Base-by-base conservation (phyloP, 2,329 filamentous ascomycete genomes). In the Phaeosphaeria sp. region DNA sequence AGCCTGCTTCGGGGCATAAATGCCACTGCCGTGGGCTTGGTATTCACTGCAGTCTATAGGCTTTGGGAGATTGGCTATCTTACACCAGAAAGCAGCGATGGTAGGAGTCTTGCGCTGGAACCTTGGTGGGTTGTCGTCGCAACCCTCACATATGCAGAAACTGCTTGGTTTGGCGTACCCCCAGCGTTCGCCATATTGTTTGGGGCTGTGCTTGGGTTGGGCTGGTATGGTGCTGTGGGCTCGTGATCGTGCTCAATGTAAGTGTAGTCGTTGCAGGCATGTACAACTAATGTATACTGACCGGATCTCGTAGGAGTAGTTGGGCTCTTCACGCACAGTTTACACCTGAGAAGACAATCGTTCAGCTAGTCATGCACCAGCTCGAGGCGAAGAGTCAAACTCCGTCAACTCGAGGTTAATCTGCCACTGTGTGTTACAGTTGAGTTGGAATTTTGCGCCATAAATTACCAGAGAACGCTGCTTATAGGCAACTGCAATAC, bases 71-170 rank as follows among this genome's bases (percentile, higher is more conserved):
- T 80, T 58, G 79, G 79, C 0, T 80, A 79, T 60, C 44, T 81
- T 42, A 78, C 77, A 21, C 69, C 72, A 4, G 69, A 78, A 20
- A 65, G 64, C 7, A 72, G 62, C 21, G 58, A 68, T 47, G 78
- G 79, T 6, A 71, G 66, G 42, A 75, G 71, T 56, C 60, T 81
- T 52, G 77, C 73, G 1, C 47, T 60, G 3, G 78, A 81, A 64
- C 77, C 79, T 1, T 81, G 75, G 78, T 81, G 79, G 79, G 78
- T 80, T 0, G 79, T 80, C n/a, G 74, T 80, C 21, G 72, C 77
- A 27, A 75, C 77, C 1, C 55, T 79, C 6, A 74, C 73, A 7
- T 81, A 79, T 64, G 76, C 76, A 0, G 77, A 76, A 30, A 77
- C 72, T 30, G 74, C 72, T 25, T 78, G 77, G 72, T 80, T 80